Evolutionary conservation across 345 rosid genomes (phyloP).

Genomic region (Salix viminalis): DNA sequence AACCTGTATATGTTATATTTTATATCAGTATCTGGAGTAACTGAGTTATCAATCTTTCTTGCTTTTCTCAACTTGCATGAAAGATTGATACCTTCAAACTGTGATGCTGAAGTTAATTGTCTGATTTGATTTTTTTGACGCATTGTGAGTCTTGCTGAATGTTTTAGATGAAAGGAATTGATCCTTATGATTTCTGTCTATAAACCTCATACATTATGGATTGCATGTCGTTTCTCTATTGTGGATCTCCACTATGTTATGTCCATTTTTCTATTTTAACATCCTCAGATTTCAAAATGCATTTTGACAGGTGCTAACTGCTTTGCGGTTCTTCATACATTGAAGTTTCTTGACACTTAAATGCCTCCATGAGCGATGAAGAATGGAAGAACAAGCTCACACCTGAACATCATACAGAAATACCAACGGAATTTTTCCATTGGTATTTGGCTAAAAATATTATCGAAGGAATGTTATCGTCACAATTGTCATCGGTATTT

Average conservation of each 20-base stretch:
- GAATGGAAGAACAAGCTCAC: conserved; percentile 81
- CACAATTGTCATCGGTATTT: too few species aligned
- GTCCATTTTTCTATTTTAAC: background rate
- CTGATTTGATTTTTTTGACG: too few species aligned
- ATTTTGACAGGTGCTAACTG: background rate
- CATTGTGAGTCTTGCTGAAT: background rate
- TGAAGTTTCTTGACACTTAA: background rate
- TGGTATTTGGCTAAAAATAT: too few species aligned
- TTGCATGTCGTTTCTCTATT: background rate
- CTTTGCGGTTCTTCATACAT: background rate
- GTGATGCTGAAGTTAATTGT: too few species aligned
- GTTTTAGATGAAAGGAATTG: background rate
- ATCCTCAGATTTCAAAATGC: background rate
- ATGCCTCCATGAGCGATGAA: conserved; percentile 43
- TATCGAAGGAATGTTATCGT: too few species aligned
- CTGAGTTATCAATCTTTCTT: too few species aligned
- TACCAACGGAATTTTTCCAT: too few species aligned
- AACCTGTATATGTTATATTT: background rate
- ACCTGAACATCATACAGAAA: conserved; percentile 34
- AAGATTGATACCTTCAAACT: too few species aligned
- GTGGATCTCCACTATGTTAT: background rate
- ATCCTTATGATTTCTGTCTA: background rate
- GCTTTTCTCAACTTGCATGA: too few species aligned
- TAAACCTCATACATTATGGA: background rate
- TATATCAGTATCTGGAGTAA: background rate